Evolutionary conservation across 495 filamentous ascomycete species (phyloP).

Genomic region (Aspergillus panamensis): DNA sequence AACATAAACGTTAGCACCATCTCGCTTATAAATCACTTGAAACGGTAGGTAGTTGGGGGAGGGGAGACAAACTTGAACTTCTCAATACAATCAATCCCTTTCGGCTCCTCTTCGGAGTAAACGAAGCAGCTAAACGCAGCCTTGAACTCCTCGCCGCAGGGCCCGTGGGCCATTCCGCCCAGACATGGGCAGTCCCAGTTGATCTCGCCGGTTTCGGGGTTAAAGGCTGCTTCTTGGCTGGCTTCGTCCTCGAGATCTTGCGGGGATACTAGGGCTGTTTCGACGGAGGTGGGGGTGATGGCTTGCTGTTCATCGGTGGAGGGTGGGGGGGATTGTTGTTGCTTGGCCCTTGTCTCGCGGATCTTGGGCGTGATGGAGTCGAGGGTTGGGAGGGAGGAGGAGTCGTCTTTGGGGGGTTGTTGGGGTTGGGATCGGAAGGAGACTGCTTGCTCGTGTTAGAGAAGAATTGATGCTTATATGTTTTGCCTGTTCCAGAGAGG

Average conservation of each 20-base stretch:
- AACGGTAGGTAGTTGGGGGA: neutral
- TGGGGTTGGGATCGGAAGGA: slow-evolving; percentile 30
- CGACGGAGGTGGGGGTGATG: slow-evolving; percentile 3
- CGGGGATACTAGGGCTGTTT: slow-evolving; percentile 21
- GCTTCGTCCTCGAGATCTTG: slow-evolving; percentile 77
- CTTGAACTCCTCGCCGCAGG: slow-evolving; percentile 92
- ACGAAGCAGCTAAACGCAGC: slow-evolving; percentile 97
- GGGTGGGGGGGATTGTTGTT: slow-evolving; percentile 3
- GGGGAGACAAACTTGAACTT: slow-evolving; percentile 77
- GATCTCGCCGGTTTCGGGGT: slow-evolving; percentile 98
- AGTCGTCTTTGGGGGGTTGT: slow-evolving; percentile 29
- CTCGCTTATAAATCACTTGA: too few relatives aligned
- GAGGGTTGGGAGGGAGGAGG: slow-evolving; percentile 38
- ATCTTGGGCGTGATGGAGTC: slow-evolving; percentile 46
- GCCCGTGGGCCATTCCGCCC: slow-evolving; percentile 95
- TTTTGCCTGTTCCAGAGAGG: slow-evolving; percentile 1
- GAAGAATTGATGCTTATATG: neutral
- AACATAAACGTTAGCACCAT: neutral
- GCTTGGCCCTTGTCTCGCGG: slow-evolving; percentile 28
- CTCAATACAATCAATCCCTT: slow-evolving; percentile 97
- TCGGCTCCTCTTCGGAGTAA: slow-evolving; percentile 89
- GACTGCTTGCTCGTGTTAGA: slow-evolving; percentile 22
- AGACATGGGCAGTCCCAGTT: slow-evolving; percentile 99
- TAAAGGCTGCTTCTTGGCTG: slow-evolving; percentile 83
- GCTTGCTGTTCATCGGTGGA: neutral